phyloP scores from a whole-genome alignment of 2,329 filamentous ascomycete species.

The Fusarium floridanum region DNA sequence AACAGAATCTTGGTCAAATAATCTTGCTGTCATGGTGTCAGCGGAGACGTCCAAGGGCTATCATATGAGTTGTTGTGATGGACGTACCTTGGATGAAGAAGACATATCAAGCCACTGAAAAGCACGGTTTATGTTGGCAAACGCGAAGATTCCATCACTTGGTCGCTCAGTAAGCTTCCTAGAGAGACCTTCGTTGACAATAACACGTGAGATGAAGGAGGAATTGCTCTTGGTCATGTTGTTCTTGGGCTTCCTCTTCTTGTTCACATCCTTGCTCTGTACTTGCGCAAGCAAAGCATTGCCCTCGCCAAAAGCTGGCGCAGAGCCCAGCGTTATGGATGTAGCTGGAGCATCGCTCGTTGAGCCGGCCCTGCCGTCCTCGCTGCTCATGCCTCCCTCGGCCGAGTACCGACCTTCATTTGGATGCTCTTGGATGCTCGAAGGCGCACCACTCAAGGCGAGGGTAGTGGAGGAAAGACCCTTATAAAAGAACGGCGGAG shows the following conservation, averaged over 20 bases:
- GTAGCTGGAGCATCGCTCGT: conserved; percentile 62
- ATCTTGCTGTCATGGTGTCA: conserved; percentile 73
- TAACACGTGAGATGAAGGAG: conserved; percentile 96
- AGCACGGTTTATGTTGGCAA: conserved; percentile 95
- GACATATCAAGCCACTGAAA: conserved; percentile 97
- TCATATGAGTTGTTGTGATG: neutral
- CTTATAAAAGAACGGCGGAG: conserved; percentile 67
- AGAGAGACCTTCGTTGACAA: conserved; percentile 83
- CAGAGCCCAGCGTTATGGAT: conserved; percentile 57
- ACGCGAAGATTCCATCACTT: conserved; percentile 85
- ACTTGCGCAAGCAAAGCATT: conserved; percentile 78
- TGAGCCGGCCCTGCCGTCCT: conserved; percentile 66
- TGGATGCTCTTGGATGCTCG: conserved; percentile 72
- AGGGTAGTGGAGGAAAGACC: conserved; percentile 65
- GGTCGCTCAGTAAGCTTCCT: conserved; percentile 86
- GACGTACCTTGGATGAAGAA: conserved; percentile 73
- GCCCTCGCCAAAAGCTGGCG: conserved; percentile 86
- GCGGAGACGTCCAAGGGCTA: conserved; percentile 1
- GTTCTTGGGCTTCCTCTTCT: conserved; percentile 94
- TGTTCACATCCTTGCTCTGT: conserved; percentile 78
- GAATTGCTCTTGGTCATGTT: conserved; percentile 99
- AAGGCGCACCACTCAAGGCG: conserved; percentile 57
- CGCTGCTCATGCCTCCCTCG: conserved; percentile 70
- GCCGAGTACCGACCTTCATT: conserved; percentile 71
- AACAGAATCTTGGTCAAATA: conserved; percentile 96